Percentiles rank a stretch among this genome's conserved stretches.
Evolutionary conservation across 495 filamentous ascomycete genomes (phyloP).

Genomic region (Pseudevernia furfuracea): DNA sequence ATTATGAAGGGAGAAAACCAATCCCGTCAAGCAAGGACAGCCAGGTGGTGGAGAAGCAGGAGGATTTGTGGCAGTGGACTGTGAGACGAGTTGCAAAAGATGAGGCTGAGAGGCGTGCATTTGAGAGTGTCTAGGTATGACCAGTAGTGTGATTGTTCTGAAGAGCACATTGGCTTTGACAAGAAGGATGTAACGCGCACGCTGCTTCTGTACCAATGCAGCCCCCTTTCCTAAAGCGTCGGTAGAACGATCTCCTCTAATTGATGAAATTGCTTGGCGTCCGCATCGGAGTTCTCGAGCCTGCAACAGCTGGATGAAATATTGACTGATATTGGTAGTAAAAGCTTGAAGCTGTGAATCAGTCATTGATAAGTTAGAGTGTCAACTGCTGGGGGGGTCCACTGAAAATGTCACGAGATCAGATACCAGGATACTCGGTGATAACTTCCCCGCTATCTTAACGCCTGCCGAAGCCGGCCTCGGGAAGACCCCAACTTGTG

Average conservation of each 20-base stretch:
- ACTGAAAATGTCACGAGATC: too few species aligned
- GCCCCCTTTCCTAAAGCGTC: not conserved
- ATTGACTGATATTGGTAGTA: not conserved
- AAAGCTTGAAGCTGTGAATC: not conserved
- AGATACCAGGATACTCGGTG: too few species aligned
- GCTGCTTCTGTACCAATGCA: not conserved
- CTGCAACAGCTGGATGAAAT: not conserved
- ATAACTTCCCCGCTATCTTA: not conserved
- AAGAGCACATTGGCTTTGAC: not conserved
- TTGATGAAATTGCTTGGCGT: not conserved
- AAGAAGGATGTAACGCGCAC: not conserved
- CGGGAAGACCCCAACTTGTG: not conserved
- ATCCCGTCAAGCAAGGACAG: slow-evolving; percentile 35
- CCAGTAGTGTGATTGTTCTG: too few species aligned
- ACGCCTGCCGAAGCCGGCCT: not conserved
- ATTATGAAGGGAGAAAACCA: slow-evolving; percentile 35
- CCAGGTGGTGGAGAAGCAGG: slow-evolving; percentile 37
- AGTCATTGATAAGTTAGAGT: not conserved
- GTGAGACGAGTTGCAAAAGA: slow-evolving; percentile 35
- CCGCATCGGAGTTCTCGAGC: too few species aligned
- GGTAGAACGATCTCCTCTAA: not conserved
- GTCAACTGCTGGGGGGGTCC: not conserved
- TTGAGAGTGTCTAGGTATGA: slow-evolving; percentile 28
- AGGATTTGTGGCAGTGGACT: slow-evolving; percentile 45
- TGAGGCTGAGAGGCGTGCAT: slow-evolving; percentile 29